Percentiles rank a stretch among this genome's conserved stretches.
These are phyloP conservation scores for Globisporangium rhizosaccharum DNA, from an alignment of 352 stramenopile species.

Conservation along the genomic window DNA sequence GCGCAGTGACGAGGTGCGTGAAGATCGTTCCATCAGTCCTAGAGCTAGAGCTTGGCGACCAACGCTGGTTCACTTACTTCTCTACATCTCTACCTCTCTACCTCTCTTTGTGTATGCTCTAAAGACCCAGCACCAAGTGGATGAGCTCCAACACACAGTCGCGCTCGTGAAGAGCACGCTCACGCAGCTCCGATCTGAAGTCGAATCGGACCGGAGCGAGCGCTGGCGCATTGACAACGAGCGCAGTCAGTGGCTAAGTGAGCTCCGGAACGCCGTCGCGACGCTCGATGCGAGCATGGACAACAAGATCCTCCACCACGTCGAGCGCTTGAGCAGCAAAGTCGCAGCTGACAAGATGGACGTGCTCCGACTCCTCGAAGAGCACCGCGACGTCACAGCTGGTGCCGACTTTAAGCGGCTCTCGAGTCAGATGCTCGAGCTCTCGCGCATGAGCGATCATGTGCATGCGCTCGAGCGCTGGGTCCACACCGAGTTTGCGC, in stretches of 20 bases:
- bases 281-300: conserved; percentile 43
- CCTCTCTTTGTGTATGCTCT: not conserved
- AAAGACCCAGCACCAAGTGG: conserved; percentile 27
- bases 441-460: conserved; percentile 53
- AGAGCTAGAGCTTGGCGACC: too few relatives aligned
- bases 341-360: conserved; percentile 50
- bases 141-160: conserved; percentile 28
- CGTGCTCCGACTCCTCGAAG: conserved; percentile 39
- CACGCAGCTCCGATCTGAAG: conserved; percentile 40
- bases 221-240: conserved; percentile 36
- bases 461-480: conserved; percentile 51
- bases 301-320: conserved; percentile 28
- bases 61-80: not conserved
- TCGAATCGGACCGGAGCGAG: conserved; percentile 54
- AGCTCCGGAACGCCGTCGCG: conserved; percentile 19
- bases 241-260: conserved; percentile 21
- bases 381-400: conserved; percentile 38
- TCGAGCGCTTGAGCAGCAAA: conserved; percentile 40
- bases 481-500: conserved; percentile 39
- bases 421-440: conserved; percentile 43
- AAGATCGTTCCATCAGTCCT: too few relatives aligned
- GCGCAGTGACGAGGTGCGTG: conserved; percentile 7
- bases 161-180: conserved; percentile 34
- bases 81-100: not conserved
- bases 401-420: conserved; percentile 47